A percentile compares a stretch with the other conserved stretches of the same genome.
These are phyloP conservation scores for Hypsizygus marmoreus DNA, from an alignment of 768 basidiomycete species.

Conservation along the genomic window DNA sequence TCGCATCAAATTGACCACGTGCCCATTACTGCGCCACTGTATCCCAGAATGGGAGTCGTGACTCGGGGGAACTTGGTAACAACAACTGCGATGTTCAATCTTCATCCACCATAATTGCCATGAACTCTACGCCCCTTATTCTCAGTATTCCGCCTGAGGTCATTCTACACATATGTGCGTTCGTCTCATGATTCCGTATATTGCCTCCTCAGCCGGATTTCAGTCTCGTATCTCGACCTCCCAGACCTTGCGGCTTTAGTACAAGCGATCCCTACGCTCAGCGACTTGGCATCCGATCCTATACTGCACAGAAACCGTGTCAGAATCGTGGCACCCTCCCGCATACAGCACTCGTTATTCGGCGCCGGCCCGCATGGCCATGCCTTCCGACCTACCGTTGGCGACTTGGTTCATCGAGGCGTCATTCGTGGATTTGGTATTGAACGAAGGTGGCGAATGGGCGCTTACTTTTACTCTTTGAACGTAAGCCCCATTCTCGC, in stretches of 20 bases:
- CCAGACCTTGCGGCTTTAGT: constrained; percentile 65
- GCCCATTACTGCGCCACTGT: neutral
- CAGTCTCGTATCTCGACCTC: constrained; percentile 73
- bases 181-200: neutral
- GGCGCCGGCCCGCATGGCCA: constrained; percentile 56
- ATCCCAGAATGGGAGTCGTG: neutral
- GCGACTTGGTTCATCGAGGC: constrained; percentile 67
- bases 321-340: constrained; percentile 64
- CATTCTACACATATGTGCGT: constrained; percentile 58
- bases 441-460: constrained; percentile 66
- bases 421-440: constrained; percentile 71
- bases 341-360: constrained; percentile 66
- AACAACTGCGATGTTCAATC: constrained; percentile 6
- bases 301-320: constrained; percentile 65
- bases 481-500: constrained; percentile 41
- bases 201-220: neutral
- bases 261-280: constrained; percentile 47
- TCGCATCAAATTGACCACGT: constrained; percentile 7
- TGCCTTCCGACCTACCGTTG: constrained; percentile 62
- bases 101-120: constrained; percentile 10
- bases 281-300: constrained; percentile 57
- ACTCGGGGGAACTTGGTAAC: constrained; percentile 1
- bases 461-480: constrained; percentile 64
- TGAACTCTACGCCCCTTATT: constrained; percentile 24
- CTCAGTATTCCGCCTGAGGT: constrained; percentile 56